Conservation (phyloP, 1,284 basidiomycete genomes). For the Inonotus obliquus region DNA sequence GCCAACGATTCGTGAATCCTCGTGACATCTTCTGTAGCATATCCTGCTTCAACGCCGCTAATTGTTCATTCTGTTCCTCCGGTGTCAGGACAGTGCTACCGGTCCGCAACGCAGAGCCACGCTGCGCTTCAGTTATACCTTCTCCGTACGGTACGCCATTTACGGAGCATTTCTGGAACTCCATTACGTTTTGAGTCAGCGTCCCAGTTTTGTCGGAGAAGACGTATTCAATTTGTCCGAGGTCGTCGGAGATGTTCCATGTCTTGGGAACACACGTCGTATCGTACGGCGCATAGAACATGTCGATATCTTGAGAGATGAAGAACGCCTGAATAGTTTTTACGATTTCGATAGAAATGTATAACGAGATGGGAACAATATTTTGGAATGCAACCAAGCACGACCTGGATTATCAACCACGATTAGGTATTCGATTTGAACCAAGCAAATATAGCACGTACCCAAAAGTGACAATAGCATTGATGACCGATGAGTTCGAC, state of each 20-base stretch:
- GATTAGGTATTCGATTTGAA: constrained; percentile 6
- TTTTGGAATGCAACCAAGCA: constrained; percentile 96
- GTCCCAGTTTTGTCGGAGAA: constrained; percentile 99
- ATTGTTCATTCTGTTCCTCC: constrained; percentile 63
- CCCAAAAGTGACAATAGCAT: constrained; percentile 89
- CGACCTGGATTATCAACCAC: constrained; percentile 41
- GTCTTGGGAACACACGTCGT: constrained; percentile 92
- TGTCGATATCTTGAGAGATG: constrained; percentile 95
- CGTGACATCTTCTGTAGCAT: constrained; percentile 79
- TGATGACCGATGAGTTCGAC: constrained; percentile 59
- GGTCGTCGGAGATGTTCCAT: constrained; percentile 97
- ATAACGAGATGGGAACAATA: constrained; percentile 94
- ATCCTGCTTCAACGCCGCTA: constrained; percentile 62
- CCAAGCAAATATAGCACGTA: constrained; percentile 36
- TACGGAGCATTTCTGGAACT: constrained; percentile 95
- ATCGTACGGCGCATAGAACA: constrained; percentile 91
- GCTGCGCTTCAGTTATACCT: constrained; percentile 92
- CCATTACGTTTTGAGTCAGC: constrained; percentile 96
- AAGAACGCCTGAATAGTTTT: constrained; percentile 97
- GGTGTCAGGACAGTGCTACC: constrained; percentile 66
- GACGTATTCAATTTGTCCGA: constrained; percentile 97
- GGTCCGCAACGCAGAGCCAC: constrained; percentile 83
- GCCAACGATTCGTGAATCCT: constrained; percentile 87
- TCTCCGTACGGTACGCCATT: constrained; percentile 86
- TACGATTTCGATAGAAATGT: constrained; percentile 97